Conservation (phyloP, 2,329 filamentous ascomycete species). For the Reticulascus tulasneorum region DNA sequence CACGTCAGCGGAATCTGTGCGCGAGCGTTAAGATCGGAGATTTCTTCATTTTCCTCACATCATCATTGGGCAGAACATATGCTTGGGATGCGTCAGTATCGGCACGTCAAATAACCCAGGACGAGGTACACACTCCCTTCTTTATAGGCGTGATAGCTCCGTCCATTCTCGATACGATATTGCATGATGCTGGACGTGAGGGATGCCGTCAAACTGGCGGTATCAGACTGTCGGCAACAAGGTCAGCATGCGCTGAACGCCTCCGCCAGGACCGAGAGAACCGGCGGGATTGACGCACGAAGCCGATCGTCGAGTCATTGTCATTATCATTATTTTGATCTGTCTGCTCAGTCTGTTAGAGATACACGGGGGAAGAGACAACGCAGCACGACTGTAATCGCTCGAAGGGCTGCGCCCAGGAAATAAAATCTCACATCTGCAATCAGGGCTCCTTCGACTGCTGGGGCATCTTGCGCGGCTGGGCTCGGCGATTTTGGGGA, state of each 20-base stretch:
- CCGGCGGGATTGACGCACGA: no score
- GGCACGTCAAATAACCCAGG: neutral
- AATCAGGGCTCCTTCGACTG: neutral
- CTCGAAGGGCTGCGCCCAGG: neutral
- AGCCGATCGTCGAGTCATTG: slow-evolving; percentile 1
- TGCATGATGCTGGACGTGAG: slow-evolving; percentile 31
- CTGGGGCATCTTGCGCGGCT: no score
- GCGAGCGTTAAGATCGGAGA: neutral
- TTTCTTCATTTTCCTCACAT: slow-evolving; percentile 5
- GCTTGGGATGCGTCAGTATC: slow-evolving; percentile 2
- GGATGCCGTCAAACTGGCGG: slow-evolving; percentile 22
- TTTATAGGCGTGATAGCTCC: slow-evolving; percentile 32
- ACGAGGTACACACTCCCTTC: slow-evolving; percentile 13
- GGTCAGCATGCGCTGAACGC: neutral
- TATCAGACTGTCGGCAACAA: slow-evolving; percentile 8
- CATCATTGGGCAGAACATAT: slow-evolving; percentile 23
- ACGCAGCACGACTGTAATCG: neutral
- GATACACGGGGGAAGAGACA: no score
- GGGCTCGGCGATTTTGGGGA: neutral
- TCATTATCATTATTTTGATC: neutral
- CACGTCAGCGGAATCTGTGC: neutral
- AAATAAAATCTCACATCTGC: neutral
- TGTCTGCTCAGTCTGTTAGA: no score
- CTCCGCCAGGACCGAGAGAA: neutral
- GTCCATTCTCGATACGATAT: slow-evolving; percentile 34